Percentiles rank a stretch among this genome's conserved stretches.
phyloP scores from a whole-genome alignment of 1,284 basidiomycete genomes.

The Sphaerobolus stellatus region DNA sequence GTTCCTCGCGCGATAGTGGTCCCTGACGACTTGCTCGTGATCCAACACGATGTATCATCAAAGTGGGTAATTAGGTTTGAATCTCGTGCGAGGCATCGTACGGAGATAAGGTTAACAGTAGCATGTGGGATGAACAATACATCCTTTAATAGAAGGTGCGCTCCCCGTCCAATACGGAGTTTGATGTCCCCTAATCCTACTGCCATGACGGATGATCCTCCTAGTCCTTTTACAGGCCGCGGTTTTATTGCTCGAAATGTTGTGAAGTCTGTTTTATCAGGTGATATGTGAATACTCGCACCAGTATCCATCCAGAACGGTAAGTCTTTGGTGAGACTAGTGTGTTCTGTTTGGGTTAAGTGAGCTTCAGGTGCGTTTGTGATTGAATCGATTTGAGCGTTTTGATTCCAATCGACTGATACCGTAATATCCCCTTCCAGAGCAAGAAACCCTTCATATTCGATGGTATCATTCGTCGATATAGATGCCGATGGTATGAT shows the following conservation, averaged over 20 bases:
- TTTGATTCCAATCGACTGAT: not conserved
- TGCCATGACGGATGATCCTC: constrained; percentile 31
- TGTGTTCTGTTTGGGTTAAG: too few species aligned
- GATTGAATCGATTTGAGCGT: not conserved
- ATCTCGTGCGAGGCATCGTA: not conserved
- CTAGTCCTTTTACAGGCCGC: constrained; percentile 28
- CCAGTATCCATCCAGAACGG: constrained; percentile 33
- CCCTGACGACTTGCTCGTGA: not conserved
- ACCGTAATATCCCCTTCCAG: not conserved
- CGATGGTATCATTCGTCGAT: not conserved
- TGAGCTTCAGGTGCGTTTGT: not conserved
- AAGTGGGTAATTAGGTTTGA: not conserved
- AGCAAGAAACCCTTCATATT: not conserved
- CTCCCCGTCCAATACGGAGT: constrained; percentile 22
- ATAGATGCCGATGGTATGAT: not conserved
- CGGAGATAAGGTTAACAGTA: not conserved
- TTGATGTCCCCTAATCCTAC: constrained; percentile 30
- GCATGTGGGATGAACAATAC: not conserved
- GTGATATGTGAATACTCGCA: constrained; percentile 30
- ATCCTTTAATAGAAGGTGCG: not conserved
- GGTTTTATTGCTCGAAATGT: constrained; percentile 25
- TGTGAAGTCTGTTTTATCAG: constrained; percentile 28
- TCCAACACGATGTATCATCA: not conserved
- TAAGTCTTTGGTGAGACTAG: too few species aligned
- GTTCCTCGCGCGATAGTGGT: not conserved